Evolutionary conservation across 306 rosid species (phyloP).

Genomic region (Vigna nakashimae): DNA sequence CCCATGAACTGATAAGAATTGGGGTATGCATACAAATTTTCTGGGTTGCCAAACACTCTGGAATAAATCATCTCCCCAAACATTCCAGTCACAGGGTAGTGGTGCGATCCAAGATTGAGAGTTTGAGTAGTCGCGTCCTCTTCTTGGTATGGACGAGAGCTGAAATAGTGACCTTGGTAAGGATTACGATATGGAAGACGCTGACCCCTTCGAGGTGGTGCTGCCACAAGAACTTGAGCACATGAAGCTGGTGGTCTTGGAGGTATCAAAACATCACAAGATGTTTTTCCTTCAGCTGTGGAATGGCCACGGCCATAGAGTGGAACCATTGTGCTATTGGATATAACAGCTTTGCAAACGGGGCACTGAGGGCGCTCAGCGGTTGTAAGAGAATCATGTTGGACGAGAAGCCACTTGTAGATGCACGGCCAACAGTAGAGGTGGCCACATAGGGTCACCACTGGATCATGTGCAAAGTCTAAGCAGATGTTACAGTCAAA

Average conservation of each 20-base stretch:
- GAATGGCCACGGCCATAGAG: conserved; percentile 77
- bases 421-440: conserved; percentile 98
- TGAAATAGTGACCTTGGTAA: conserved; percentile 62
- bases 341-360: conserved; percentile 87
- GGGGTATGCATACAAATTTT: conserved; percentile 57
- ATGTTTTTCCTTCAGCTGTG: conserved; percentile 49
- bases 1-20: conserved; percentile 63
- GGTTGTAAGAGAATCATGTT: conserved; percentile 72
- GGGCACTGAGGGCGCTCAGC: conserved; percentile 93
- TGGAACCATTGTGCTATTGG: conserved; percentile 83
- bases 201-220: conserved; percentile 54
- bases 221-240: conserved; percentile 48
- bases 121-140: conserved; percentile 59
- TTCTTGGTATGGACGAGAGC: conserved; percentile 48
- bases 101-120: conserved; percentile 57
- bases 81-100: conserved; percentile 70
- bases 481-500: conserved; percentile 96
- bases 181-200: conserved; percentile 82
- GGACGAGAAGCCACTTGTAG: conserved; percentile 88
- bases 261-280: conserved; percentile 57
- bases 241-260: conserved; percentile 84
- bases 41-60: conserved; percentile 72
- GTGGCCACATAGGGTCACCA: conserved; percentile 95
- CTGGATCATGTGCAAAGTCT: conserved; percentile 80
- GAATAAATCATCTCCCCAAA: conserved; percentile 80